Percentiles rank a stretch among this genome's conserved stretches.
phyloP scores from a whole-genome alignment of 768 basidiomycete genomes.

The Tremella mesenterica region DNA sequence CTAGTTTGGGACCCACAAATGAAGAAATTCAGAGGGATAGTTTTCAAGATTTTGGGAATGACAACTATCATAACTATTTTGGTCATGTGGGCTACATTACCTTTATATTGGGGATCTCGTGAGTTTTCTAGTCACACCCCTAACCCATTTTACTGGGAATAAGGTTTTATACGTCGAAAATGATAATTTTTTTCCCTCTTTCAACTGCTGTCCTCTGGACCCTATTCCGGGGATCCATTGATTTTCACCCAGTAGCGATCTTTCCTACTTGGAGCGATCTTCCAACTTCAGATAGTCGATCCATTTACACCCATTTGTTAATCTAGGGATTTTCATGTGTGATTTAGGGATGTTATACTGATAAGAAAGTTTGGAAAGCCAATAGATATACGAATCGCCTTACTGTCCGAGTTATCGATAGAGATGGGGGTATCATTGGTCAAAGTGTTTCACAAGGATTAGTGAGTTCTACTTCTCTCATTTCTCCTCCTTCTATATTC shows the following conservation, averaged over 20 bases:
- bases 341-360: neutral
- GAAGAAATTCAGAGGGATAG: constrained; percentile 21
- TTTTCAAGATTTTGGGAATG: constrained; percentile 40
- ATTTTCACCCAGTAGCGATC: too few species aligned
- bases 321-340: too few species aligned
- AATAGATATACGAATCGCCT: constrained; percentile 44
- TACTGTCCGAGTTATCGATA: constrained; percentile 47
- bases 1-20: constrained; percentile 31
- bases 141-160: too few species aligned
- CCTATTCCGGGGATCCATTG: too few species aligned
- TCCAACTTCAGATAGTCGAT: too few species aligned
- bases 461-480: constrained; percentile 21
- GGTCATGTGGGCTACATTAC: constrained; percentile 48
- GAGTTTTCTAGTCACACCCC: constrained; percentile 8
- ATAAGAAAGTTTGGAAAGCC: constrained; percentile 31
- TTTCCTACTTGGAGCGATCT: too few species aligned
- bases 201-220: too few species aligned
- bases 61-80: constrained; percentile 41
- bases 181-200: too few species aligned
- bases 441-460: constrained; percentile 39
- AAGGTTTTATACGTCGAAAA: too few species aligned
- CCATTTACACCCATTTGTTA: too few species aligned
- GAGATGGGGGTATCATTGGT: constrained; percentile 45
- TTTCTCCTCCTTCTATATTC: constrained; percentile 1
- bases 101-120: constrained; percentile 45